These are phyloP conservation scores for Aspergillus latus DNA, from an alignment of 2,329 filamentous ascomycete species.

Conservation along the genomic window DNA sequence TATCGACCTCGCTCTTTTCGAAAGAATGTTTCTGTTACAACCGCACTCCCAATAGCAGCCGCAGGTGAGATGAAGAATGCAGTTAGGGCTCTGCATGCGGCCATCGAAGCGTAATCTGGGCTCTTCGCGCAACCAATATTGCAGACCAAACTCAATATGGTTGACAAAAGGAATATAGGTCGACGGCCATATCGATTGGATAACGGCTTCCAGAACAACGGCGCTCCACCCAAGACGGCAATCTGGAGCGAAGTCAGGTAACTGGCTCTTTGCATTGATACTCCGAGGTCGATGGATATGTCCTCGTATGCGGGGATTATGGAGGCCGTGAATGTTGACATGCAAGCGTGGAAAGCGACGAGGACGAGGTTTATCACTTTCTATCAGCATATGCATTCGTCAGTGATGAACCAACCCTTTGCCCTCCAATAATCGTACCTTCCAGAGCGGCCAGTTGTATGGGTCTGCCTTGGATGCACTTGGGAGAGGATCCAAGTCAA, in stretches of 20 bases:
- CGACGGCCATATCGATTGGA: constrained; percentile 55
- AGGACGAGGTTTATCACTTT: constrained; percentile 43
- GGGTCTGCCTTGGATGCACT: constrained; percentile 52
- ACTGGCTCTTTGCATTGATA: constrained; percentile 49
- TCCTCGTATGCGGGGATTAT: constrained; percentile 56
- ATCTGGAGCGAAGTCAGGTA: constrained; percentile 60
- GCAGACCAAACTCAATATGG: constrained; percentile 50
- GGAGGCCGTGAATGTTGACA: constrained; percentile 57
- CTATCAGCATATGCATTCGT: not conserved
- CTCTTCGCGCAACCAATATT: constrained; percentile 60
- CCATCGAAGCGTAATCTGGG: constrained; percentile 51
- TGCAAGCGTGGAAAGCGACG: constrained; percentile 60
- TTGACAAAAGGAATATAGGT: constrained; percentile 56
- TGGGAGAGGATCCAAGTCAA: constrained; percentile 55
- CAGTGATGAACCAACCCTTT: not conserved
- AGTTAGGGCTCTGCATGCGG: constrained; percentile 53
- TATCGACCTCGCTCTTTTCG: constrained; percentile 54
- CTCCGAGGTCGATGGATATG: constrained; percentile 53
- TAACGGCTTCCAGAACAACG: constrained; percentile 58
- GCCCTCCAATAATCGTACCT: constrained; percentile 31
- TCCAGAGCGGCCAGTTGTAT: constrained; percentile 57
- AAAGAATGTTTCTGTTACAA: constrained; percentile 60
- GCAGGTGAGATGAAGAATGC: constrained; percentile 60
- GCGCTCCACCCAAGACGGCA: constrained; percentile 53
- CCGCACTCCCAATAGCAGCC: constrained; percentile 54